phyloP scores from a whole-genome alignment of 2,329 filamentous ascomycete species.

The Alternaria burnsii region DNA sequence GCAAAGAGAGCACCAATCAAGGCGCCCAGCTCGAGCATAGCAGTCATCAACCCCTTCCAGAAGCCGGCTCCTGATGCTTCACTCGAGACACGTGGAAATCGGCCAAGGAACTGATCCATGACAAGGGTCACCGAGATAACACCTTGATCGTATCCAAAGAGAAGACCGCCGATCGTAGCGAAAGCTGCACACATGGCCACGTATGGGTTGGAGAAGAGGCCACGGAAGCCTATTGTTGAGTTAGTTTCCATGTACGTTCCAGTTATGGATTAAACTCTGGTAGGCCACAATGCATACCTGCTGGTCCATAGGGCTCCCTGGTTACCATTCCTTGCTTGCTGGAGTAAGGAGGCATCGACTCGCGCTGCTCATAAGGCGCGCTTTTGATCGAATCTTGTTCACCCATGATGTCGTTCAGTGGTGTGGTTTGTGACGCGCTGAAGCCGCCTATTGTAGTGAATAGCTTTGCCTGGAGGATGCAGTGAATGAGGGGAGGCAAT shows the following conservation, averaged over 20 bases:
- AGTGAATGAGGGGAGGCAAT: slow-evolving; percentile 1
- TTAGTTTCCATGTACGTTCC: slow-evolving; percentile 3
- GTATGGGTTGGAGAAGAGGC: slow-evolving; percentile 59
- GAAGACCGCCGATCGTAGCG: slow-evolving; percentile 59
- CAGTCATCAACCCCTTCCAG: slow-evolving; percentile 59
- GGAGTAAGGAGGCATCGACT: slow-evolving; percentile 26
- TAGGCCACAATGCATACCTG: slow-evolving; percentile 30
- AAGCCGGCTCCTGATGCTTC: slow-evolving; percentile 55
- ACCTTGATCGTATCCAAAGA: slow-evolving; percentile 61
- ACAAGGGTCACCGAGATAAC: slow-evolving; percentile 59
- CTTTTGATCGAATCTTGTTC: slow-evolving; percentile 30
- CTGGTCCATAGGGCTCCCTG: slow-evolving; percentile 44
- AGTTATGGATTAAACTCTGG: neutral
- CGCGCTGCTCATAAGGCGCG: slow-evolving; percentile 31
- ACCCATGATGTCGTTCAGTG: slow-evolving; percentile 16
- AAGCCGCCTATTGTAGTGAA: slow-evolving; percentile 8
- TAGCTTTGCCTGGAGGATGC: neutral
- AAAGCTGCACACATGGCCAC: slow-evolving; percentile 62
- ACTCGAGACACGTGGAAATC: slow-evolving; percentile 56
- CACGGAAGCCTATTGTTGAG: slow-evolving; percentile 51
- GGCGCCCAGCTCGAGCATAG: slow-evolving; percentile 65
- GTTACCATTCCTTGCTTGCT: slow-evolving; percentile 22
- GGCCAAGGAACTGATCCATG: slow-evolving; percentile 61
- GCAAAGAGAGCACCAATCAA: slow-evolving; percentile 51
- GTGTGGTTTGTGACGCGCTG: slow-evolving; percentile 1